Percentiles rank a stretch among this genome's conserved stretches.
phyloP scores from a whole-genome alignment of 192 early-diverging fungal species.

The Mortierella hygrophila region DNA sequence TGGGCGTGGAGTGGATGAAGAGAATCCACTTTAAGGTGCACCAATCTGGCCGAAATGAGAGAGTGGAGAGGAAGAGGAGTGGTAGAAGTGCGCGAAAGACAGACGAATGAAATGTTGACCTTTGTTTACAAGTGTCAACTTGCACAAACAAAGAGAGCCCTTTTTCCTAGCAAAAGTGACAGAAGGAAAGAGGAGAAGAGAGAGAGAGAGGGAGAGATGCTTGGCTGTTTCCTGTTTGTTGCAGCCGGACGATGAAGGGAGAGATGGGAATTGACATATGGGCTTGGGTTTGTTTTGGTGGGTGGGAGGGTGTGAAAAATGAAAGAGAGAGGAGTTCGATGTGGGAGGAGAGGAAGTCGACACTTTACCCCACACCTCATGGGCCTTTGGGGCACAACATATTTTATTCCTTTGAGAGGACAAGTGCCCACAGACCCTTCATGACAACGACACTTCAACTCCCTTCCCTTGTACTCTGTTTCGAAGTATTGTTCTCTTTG shows the following conservation, averaged over 20 bases:
- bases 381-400: not conserved
- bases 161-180: not conserved
- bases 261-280: not conserved
- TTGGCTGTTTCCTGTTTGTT: not conserved
- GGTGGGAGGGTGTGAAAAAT: not conserved
- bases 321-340: not conserved
- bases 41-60: not conserved
- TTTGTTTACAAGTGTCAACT: not conserved
- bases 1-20: not conserved
- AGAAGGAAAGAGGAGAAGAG: not conserved
- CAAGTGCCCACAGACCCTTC: not conserved
- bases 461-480: not conserved
- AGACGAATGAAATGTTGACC: not conserved
- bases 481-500: not conserved
- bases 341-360: not conserved
- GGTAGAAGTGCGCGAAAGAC: not conserved
- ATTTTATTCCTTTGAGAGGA: not conserved
- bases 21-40: not conserved
- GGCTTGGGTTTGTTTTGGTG: not conserved
- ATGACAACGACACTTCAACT: not conserved
- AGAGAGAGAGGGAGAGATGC: not conserved
- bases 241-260: not conserved
- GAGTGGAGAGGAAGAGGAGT: not conserved
- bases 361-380: constrained; percentile 1
- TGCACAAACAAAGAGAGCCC: not conserved